Base-by-base conservation (phyloP, 2,329 filamentous ascomycete species). In the Metarhizium robertsii region DNA sequence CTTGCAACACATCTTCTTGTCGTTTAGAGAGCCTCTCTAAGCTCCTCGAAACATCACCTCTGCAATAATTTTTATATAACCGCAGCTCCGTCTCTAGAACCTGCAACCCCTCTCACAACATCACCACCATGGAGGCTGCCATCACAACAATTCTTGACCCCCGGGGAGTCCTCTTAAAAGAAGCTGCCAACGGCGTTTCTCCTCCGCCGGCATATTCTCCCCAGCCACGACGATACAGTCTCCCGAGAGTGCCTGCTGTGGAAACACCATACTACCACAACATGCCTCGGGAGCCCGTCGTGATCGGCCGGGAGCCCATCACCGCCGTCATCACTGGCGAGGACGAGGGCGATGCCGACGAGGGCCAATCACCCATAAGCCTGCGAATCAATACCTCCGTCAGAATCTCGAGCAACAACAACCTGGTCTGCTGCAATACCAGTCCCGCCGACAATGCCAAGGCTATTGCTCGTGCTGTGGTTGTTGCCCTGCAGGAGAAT, bases 321-420 rank as follows among this genome's bases (percentile, higher is more conserved):
- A n/a, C 50, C 48, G n/a, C 18, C 49, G 57, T 49, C 13, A 55
- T 60, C 30, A 62, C 63, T 2, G 60, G 64, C 10, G 61, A 62
- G 4, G 43, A 53, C 8, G 57, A 59, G 14, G 57, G 56, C n/a
- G 53, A 61, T 20, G 50, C 46, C 0, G 45, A 56, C 7, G 63
- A 67, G 40, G 61, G 64, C 10, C 59, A 65, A 48, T 71, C 72
- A 1, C 67, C 75, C 50, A 72, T 81, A 56, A 69, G 65, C 51
- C 65, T 83, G 48, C 69, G 67, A 16, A 76, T 84, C 67, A 74
- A 75, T 60, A 73, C 75, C 16, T 71, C 75, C 1, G 64, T 81
- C 61, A 69, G 62, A 57, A 69, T 83, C 60, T 66, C 67, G 42
- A 75, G 73, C 58, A 71, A 71, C 65, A 69, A 75, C 65, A 84